Evolutionary conservation across 768 basidiomycete species (phyloP).

Genomic region (Tricholoma hemisulphureum): DNA sequence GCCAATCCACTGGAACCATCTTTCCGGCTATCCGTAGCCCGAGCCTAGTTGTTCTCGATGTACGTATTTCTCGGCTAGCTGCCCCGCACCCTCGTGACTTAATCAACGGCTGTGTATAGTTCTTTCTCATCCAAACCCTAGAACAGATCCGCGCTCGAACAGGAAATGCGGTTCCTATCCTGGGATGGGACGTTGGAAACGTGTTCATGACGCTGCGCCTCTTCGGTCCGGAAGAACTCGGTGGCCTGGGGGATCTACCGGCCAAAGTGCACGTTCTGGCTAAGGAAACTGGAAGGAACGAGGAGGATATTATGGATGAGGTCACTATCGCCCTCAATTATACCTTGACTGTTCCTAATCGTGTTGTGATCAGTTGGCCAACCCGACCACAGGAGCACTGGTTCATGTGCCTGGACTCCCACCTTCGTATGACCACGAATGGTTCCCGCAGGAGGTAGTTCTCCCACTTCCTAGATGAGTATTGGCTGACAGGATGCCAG

Average conservation of each 20-base stretch:
- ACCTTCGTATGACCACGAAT: not conserved
- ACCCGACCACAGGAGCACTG: not conserved
- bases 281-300: not conserved
- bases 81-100: too few relatives aligned
- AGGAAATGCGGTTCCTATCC: not conserved
- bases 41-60: not conserved
- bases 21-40: not conserved
- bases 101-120: not conserved
- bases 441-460: not conserved
- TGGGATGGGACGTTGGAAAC: not conserved
- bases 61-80: not conserved
- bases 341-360: not conserved
- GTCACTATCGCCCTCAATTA: not conserved
- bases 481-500: too few relatives aligned
- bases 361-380: not conserved
- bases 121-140: not conserved
- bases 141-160: not conserved
- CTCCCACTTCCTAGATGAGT: too few relatives aligned
- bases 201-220: not conserved
- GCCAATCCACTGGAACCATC: not conserved
- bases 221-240: not conserved
- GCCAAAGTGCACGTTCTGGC: not conserved
- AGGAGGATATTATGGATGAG: not conserved
- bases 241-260: not conserved
- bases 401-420: not conserved